Percentiles rank a stretch among this genome's conserved stretches.
These are phyloP conservation scores for Pulveroboletus sp. DNA, from an alignment of 1,284 basidiomycete genomes.

Conservation along the genomic window DNA sequence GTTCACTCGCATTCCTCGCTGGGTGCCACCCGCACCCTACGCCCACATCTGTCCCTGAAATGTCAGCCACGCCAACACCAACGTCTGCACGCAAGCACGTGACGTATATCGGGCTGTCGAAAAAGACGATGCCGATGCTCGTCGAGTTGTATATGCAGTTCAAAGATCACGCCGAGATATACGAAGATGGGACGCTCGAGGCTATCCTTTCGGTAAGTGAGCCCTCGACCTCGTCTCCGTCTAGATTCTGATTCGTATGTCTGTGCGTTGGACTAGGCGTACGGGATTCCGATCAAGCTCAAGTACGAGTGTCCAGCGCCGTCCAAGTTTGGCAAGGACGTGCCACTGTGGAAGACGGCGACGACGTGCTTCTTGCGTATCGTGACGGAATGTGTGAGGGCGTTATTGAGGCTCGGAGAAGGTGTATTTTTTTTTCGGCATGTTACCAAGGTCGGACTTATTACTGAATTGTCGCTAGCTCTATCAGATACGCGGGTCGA, in stretches of 20 bases:
- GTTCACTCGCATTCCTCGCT: constrained; percentile 81
- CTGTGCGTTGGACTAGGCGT: constrained; percentile 60
- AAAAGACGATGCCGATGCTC: constrained; percentile 83
- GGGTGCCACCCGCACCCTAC: constrained; percentile 57
- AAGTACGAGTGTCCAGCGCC: constrained; percentile 93
- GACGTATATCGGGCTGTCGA: constrained; percentile 86
- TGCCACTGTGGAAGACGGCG: constrained; percentile 91
- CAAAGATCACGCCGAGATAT: constrained; percentile 63
- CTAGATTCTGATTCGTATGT: not conserved
- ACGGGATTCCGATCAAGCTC: constrained; percentile 87
- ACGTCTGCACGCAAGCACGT: constrained; percentile 58
- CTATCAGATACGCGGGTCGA: constrained; percentile 65
- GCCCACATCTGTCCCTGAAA: constrained; percentile 10
- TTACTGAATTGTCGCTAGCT: constrained; percentile 37
- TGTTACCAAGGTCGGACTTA: not conserved
- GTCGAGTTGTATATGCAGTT: constrained; percentile 71
- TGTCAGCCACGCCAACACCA: constrained; percentile 31
- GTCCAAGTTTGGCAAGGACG: constrained; percentile 81
- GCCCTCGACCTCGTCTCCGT: not conserved
- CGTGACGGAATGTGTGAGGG: constrained; percentile 62
- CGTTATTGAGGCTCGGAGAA: constrained; percentile 49
- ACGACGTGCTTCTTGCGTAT: constrained; percentile 69
- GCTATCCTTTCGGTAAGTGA: constrained; percentile 72
- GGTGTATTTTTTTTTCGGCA: constrained; percentile 37
- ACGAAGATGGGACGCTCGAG: constrained; percentile 82